phyloP scores from a whole-genome alignment of 2,329 filamentous ascomycete genomes.

The Hypoxylon sp. region DNA sequence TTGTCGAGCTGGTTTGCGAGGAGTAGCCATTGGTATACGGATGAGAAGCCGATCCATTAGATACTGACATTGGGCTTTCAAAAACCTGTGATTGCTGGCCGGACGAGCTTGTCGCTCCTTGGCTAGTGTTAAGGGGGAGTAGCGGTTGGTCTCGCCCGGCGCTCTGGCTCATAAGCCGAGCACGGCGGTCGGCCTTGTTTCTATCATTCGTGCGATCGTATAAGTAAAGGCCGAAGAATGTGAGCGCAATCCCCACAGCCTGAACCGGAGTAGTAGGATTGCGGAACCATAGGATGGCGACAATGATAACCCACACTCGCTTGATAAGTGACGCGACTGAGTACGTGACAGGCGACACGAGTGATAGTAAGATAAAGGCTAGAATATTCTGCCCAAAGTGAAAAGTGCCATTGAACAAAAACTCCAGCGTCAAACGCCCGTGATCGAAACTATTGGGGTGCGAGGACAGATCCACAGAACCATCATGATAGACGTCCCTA shows the following conservation, averaged over 20 bases:
- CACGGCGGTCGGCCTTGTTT: constrained; percentile 87
- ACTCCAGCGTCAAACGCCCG: constrained; percentile 82
- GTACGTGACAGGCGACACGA: constrained; percentile 96
- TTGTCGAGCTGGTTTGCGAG: constrained; percentile 49
- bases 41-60: constrained; percentile 52
- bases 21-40: constrained; percentile 62
- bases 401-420: constrained; percentile 95
- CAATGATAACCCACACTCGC: constrained; percentile 94
- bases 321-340: constrained; percentile 97
- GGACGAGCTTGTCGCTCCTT: constrained; percentile 52
- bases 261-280: constrained; percentile 87
- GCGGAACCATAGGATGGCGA: constrained; percentile 96
- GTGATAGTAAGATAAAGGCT: constrained; percentile 90
- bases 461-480: constrained; percentile 73
- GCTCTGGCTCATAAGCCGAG: constrained; percentile 72
- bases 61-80: constrained; percentile 54
- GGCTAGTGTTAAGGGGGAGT: constrained; percentile 72
- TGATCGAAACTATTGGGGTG: constrained; percentile 79
- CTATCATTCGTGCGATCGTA: constrained; percentile 94
- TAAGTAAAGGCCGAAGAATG: constrained; percentile 91
- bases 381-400: constrained; percentile 98
- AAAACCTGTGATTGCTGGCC: constrained; percentile 53
- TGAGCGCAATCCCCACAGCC: constrained; percentile 85
- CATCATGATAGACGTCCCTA: constrained; percentile 82
- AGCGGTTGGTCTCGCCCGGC: constrained; percentile 64